These are phyloP conservation scores for Centrapalus pauciflorus DNA, from an alignment of 129 eudicot species.

Conservation along the genomic window DNA sequence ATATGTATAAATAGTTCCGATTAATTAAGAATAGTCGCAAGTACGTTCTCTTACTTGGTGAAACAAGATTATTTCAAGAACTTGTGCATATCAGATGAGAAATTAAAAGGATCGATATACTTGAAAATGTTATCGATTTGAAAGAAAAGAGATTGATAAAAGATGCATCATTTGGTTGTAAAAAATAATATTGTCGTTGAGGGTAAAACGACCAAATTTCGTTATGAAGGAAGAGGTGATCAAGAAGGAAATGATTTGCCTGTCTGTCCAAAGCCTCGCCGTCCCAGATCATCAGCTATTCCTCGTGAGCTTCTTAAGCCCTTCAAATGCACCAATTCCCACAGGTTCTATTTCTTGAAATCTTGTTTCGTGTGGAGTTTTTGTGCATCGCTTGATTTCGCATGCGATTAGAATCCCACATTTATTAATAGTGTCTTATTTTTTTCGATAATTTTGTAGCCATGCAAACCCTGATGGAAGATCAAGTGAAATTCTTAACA, in stretches of 20 bases:
- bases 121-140: constrained; percentile 11
- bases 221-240: constrained; percentile 8
- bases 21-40: background rate
- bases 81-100: too few species aligned
- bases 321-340: constrained; percentile 28
- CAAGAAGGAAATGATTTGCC: constrained; percentile 24
- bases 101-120: too few species aligned
- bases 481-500: constrained; percentile 49
- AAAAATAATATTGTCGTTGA: constrained; percentile 40
- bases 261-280: constrained; percentile 52
- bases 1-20: too few species aligned
- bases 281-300: constrained; percentile 26
- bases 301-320: constrained; percentile 37
- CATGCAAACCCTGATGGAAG: constrained; percentile 39
- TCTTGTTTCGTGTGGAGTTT: background rate
- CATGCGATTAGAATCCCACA: too few species aligned
- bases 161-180: constrained; percentile 36
- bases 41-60: constrained; percentile 27
- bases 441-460: constrained; percentile 19
- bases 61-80: background rate
- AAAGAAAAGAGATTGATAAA: background rate
- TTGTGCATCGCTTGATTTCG: background rate
- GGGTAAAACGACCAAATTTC: constrained; percentile 19
- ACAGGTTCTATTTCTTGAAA: constrained; percentile 26
- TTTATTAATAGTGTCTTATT: background rate